phyloP scores from a whole-genome alignment of 2,329 filamentous ascomycete species.

The Epichloe sp. region DNA sequence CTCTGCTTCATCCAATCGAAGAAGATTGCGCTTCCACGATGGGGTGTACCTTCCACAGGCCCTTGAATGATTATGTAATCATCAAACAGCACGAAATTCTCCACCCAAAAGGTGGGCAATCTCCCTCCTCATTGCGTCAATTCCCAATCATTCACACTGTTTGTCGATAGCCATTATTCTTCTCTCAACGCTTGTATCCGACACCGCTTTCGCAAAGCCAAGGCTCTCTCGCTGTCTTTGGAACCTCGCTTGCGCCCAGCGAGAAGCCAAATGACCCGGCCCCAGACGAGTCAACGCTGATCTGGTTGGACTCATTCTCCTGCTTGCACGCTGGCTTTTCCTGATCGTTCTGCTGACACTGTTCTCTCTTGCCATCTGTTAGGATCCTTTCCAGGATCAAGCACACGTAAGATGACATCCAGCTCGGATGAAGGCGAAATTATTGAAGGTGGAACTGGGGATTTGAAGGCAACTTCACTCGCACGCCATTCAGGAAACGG shows the following conservation, averaged over 20 bases:
- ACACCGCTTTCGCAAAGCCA: not conserved
- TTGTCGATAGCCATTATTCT: not conserved
- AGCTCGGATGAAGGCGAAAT: constrained; percentile 85
- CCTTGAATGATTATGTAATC: constrained; percentile 2
- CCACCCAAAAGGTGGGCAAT: not conserved
- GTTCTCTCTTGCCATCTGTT: constrained; percentile 5
- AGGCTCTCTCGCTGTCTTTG: not conserved
- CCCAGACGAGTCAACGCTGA: constrained; percentile 25
- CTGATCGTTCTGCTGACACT: constrained; percentile 24
- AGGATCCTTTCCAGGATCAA: constrained; percentile 6
- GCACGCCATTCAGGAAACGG: constrained; percentile 60
- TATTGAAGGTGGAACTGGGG: constrained; percentile 52
- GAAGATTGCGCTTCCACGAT: too few relatives aligned
- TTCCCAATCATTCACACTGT: not conserved
- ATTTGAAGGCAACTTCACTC: constrained; percentile 79
- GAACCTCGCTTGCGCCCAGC: constrained; percentile 1
- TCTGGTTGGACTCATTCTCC: constrained; percentile 30
- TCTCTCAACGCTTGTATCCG: not conserved
- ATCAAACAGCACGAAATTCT: not conserved
- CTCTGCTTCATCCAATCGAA: too few relatives aligned
- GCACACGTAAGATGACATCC: constrained; percentile 23
- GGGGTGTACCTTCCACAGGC: too few relatives aligned
- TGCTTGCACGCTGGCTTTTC: constrained; percentile 14
- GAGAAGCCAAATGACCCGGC: constrained; percentile 15
- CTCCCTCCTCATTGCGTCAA: not conserved